A percentile compares a stretch with the other conserved stretches of the same genome.
Evolutionary conservation across 2,329 filamentous ascomycete genomes (phyloP).

Genomic region (Pezicula rhizophila): DNA sequence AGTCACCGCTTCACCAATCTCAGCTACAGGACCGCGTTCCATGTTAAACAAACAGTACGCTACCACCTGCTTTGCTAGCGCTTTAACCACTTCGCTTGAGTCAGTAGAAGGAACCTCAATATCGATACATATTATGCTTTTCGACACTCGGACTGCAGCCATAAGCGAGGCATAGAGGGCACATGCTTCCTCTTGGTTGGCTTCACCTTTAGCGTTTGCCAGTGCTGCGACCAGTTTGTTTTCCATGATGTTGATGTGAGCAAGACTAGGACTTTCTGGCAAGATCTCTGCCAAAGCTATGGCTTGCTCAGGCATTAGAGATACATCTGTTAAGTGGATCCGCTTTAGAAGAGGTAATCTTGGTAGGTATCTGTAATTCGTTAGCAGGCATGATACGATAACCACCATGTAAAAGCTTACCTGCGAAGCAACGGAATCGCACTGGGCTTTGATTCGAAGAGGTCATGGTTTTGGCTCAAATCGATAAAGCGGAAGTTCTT

Average conservation of each 20-base stretch:
- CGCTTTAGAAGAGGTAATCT: slow-evolving; percentile 73
- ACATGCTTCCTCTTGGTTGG: slow-evolving; percentile 84
- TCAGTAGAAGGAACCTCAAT: slow-evolving; percentile 79
- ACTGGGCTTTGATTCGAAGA: slow-evolving; percentile 71
- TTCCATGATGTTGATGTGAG: slow-evolving; percentile 80
- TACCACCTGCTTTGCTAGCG: slow-evolving; percentile 87
- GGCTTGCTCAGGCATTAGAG: slow-evolving; percentile 77
- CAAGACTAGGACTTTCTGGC: slow-evolving; percentile 73
- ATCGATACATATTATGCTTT: slow-evolving; percentile 80
- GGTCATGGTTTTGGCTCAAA: slow-evolving; percentile 77
- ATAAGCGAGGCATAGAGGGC: slow-evolving; percentile 89
- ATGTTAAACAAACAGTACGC: slow-evolving; percentile 91
- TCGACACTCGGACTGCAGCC: slow-evolving; percentile 78
- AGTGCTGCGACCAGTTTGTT: slow-evolving; percentile 69
- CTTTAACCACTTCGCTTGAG: slow-evolving; percentile 86
- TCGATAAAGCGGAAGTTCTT: slow-evolving; percentile 81
- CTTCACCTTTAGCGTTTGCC: slow-evolving; percentile 70
- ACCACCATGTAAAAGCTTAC: slow-evolving; percentile 34
- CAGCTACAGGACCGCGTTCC: slow-evolving; percentile 67
- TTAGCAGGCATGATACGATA: slow-evolving; percentile 8
- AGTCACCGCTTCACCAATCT: slow-evolving; percentile 42
- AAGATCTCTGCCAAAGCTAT: slow-evolving; percentile 88
- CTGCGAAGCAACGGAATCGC: slow-evolving; percentile 70
- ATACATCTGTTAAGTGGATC: slow-evolving; percentile 79
- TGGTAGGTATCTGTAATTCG: slow-evolving; percentile 60